These are phyloP conservation scores for Cyberlindnera mycetangii DNA, from an alignment of 805 yeast genomes.

Conservation along the genomic window DNA sequence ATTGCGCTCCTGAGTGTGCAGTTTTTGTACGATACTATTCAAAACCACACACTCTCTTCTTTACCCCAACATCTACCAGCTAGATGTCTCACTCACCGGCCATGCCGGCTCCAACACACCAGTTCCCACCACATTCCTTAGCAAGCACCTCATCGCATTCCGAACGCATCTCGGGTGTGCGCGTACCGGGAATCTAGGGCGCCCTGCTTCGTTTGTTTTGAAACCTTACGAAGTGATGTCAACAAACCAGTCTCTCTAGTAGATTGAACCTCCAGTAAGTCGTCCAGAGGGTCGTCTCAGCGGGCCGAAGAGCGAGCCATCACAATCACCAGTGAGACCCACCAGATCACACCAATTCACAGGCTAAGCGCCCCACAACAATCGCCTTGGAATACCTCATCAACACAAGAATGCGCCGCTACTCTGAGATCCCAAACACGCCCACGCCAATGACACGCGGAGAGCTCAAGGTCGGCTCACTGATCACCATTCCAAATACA, in stretches of 20 bases:
- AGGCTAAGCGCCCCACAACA: not conserved
- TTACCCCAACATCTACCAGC: too few species aligned
- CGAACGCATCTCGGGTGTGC: not conserved
- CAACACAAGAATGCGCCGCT: slow-evolving; percentile 21
- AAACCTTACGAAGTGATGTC: not conserved
- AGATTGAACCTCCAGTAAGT: not conserved
- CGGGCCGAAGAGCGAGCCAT: not conserved
- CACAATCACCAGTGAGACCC: not conserved
- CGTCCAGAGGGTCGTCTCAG: not conserved
- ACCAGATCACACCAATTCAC: not conserved
- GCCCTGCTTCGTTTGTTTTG: slow-evolving; percentile 1
- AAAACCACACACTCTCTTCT: too few species aligned
- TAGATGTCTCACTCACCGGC: too few species aligned
- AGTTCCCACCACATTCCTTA: not conserved
- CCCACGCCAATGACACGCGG: slow-evolving; percentile 24
- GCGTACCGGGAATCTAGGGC: not conserved
- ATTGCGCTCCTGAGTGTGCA: too few species aligned
- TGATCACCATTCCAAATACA: slow-evolving; percentile 57
- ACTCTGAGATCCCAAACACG: slow-evolving; percentile 25
- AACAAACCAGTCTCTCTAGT: not conserved
- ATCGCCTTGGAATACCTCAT: not conserved
- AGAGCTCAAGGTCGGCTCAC: slow-evolving; percentile 20
- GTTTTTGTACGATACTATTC: too few species aligned
- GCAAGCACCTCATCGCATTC: not conserved
- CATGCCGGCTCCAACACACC: too few species aligned